Evolutionary conservation across 495 filamentous ascomycete species (phyloP), one percentile per base, ranked within the genome.

Genomic region (Annulohypoxylon nitens): DNA sequence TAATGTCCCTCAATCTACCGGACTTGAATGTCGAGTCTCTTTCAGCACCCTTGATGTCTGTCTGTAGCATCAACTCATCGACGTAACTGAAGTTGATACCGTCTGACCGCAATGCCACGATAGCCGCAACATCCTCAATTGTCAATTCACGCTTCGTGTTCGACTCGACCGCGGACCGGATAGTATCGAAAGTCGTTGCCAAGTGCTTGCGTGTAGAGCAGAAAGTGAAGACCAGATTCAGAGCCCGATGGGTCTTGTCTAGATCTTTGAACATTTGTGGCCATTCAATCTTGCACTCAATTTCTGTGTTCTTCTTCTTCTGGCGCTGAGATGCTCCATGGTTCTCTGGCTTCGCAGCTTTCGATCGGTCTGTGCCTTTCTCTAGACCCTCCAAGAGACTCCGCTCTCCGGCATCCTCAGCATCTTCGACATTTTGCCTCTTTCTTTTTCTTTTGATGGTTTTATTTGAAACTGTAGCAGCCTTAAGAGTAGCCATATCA

Each of bases 211-310:
- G 90, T 7, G 95, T 95, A 76, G 90, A 95, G 80, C 92, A 94
- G 80, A 99, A 98, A 0, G 96, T 98, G 75, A 93, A 97, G 6
- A 98, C 93, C 3, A 98, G 81, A 75, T 97, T 98, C 63, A 99
- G 81, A 6, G 97, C 95, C 61, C 90, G 87, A 78, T 97, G 92
- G 0, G 90, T 92, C 76, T 92, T 90, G 5, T 90, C 88, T 7
- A 99, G 87, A 43, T 83, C 82, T 48, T 88, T 90, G 79, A 98
- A 93, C 61, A 85, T 82, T 0, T 87, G 84, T 0, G 96, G 95
- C 93, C 94, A 97, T 45, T 90, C 72, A 45, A 79, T 76, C 18
- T 57, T 43, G 25, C 75, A 78, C 43, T 74, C 58, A 37, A 75
- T 65, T 23, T 64, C 53, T 2, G n/a, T 2, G 25, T 73, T 69